Evolutionary conservation across 139 green algal genomes (phyloP).

Genomic region (Picochlorum sp.): DNA sequence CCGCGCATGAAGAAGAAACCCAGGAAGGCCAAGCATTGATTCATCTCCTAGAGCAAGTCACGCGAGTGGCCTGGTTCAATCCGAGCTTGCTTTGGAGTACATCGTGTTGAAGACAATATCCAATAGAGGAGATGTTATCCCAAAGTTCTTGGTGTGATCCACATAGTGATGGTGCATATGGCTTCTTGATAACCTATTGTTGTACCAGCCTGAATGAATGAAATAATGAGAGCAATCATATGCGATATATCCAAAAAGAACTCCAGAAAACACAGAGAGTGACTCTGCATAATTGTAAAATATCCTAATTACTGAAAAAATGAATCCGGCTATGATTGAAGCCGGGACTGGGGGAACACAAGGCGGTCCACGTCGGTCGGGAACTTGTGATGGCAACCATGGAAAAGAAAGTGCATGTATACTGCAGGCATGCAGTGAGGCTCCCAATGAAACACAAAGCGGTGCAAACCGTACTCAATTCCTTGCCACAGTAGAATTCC

Average conservation of each 20-base stretch:
- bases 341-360: conserved; percentile 82
- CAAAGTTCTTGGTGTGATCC: conserved; percentile 46
- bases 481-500: conserved; percentile 73
- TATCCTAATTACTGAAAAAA: conserved; percentile 30
- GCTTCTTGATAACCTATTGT: conserved; percentile 32
- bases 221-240: conserved; percentile 89
- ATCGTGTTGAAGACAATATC: conserved; percentile 62
- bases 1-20: conserved; percentile 27
- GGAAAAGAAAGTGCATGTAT: conserved; percentile 86
- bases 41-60: not conserved
- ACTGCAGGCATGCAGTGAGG: conserved; percentile 39
- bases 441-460: conserved; percentile 80
- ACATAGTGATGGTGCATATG: conserved; percentile 81
- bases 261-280: conserved; percentile 52
- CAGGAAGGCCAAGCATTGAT: conserved; percentile 34
- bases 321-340: conserved; percentile 26
- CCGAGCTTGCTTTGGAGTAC: not conserved
- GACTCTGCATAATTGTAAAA: conserved; percentile 21
- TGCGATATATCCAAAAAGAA: conserved; percentile 75
- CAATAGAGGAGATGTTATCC: conserved; percentile 69
- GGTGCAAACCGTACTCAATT: conserved; percentile 85
- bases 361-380: conserved; percentile 75
- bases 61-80: not conserved
- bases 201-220: conserved; percentile 48
- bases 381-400: conserved; percentile 95